phyloP scores from a whole-genome alignment of 2,329 filamentous ascomycete species.

The Trichoderma atroviride region DNA sequence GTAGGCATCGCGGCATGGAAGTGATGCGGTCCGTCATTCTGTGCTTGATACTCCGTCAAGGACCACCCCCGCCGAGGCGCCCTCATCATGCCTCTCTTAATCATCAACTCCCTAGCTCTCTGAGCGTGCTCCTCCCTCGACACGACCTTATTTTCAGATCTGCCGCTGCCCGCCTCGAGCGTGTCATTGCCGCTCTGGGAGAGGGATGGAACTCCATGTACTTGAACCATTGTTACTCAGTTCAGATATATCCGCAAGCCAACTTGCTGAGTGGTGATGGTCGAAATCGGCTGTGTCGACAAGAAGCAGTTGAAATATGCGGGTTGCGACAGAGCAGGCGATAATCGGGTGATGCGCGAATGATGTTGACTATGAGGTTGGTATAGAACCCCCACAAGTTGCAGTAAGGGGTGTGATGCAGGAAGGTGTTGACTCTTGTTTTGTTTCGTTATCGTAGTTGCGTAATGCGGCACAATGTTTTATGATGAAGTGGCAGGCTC shows the following conservation, averaged over 20 bases:
- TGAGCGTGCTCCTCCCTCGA: conserved; percentile 47
- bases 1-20: conserved; percentile 30
- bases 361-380: not conserved
- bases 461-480: conserved; percentile 18
- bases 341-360: not conserved
- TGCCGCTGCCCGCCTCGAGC: conserved; percentile 30
- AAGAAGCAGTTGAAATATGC: not conserved
- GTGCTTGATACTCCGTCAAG: conserved; percentile 48
- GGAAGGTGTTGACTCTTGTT: conserved; percentile 5
- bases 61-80: conserved; percentile 51
- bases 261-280: not conserved
- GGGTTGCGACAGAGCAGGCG: not conserved
- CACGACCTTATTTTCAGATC: conserved; percentile 33
- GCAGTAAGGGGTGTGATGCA: not conserved
- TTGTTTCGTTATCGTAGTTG: conserved; percentile 22
- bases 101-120: conserved; percentile 44
- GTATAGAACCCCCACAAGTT: not conserved
- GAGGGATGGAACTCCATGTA: conserved; percentile 37
- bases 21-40: conserved; percentile 32
- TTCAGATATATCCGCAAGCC: not conserved
- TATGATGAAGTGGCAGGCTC: conserved; percentile 29
- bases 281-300: not conserved
- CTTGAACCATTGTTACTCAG: conserved; percentile 38
- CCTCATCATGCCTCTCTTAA: conserved; percentile 42
- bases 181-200: conserved; percentile 33